Evolutionary conservation across 116 monocot species (phyloP).

Genomic region (Cymodocea nodosa): DNA sequence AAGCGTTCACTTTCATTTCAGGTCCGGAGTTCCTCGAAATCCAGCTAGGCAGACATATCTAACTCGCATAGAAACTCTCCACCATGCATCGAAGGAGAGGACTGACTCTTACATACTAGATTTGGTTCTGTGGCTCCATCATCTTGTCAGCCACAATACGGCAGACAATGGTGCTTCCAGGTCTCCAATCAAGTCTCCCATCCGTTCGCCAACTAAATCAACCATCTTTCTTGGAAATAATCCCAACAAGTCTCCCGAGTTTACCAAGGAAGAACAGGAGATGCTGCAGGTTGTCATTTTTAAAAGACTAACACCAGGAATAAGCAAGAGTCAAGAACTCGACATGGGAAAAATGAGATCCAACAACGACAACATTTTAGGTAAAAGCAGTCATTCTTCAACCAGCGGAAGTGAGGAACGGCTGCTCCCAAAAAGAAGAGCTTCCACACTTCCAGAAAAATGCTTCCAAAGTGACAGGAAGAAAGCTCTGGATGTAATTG

Average conservation of each 20-base stretch:
- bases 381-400: constrained; percentile 70
- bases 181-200: constrained; percentile 84
- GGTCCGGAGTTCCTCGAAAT: constrained; percentile 39
- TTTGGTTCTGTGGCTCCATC: constrained; percentile 79
- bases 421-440: constrained; percentile 25
- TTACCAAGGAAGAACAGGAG: too few species aligned
- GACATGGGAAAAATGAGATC: constrained; percentile 20
- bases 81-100: constrained; percentile 80
- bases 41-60: constrained; percentile 36
- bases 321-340: constrained; percentile 93
- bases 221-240: constrained; percentile 2
- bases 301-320: too few species aligned
- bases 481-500: constrained; percentile 78
- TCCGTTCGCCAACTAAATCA: constrained; percentile 30
- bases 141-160: constrained; percentile 51
- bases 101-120: constrained; percentile 81
- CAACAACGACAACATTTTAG: constrained; percentile 37
- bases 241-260: constrained; percentile 6
- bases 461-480: constrained; percentile 64
- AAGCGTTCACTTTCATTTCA: neutral
- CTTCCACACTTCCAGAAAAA: constrained; percentile 35
- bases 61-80: constrained; percentile 62
- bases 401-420: constrained; percentile 26
- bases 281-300: too few species aligned
- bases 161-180: constrained; percentile 36